A percentile compares a stretch with the other conserved stretches of the same genome.
Evolutionary conservation across 441 rosid species (phyloP).

Genomic region (Dalechampia spathulata): DNA sequence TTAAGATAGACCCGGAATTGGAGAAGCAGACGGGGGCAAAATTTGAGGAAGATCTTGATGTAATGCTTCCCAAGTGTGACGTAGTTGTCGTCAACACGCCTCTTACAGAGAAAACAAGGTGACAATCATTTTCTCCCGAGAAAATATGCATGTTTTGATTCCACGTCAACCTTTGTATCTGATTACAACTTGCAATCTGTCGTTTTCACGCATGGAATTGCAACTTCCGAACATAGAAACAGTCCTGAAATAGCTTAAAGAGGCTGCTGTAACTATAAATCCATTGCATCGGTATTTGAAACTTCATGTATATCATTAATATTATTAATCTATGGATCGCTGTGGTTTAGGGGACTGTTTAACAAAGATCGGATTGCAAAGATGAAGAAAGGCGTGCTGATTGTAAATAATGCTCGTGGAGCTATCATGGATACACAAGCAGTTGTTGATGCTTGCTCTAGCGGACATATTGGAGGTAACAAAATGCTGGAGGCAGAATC

Average conservation of each 20-base stretch:
- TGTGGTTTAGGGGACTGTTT: slow-evolving; percentile 58
- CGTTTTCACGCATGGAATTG: no score
- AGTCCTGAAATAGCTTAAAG: no score
- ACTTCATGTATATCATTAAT: no score
- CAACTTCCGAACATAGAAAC: no score
- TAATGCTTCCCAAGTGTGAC: slow-evolving; percentile 83
- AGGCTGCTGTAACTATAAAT: no score
- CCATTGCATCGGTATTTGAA: no score
- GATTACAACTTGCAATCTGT: no score
- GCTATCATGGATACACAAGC: slow-evolving; percentile 95
- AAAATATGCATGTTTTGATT: no score
- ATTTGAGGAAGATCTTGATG: slow-evolving; percentile 68
- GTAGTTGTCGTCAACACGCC: slow-evolving; percentile 76
- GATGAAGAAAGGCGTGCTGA: slow-evolving; percentile 81
- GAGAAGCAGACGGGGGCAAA: slow-evolving; percentile 70
- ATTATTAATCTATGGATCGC: background rate
- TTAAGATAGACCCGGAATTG: slow-evolving; percentile 67
- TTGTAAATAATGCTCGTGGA: slow-evolving; percentile 95
- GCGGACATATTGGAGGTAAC: slow-evolving; percentile 81
- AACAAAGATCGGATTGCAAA: slow-evolving; percentile 69
- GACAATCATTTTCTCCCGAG: no score
- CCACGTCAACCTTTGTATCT: no score
- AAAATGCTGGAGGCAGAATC: no score
- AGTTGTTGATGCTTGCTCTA: slow-evolving; percentile 71
- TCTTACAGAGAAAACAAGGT: slow-evolving; percentile 82